Conservation (phyloP, 495 filamentous ascomycete genomes). For the Penicillium angulare region DNA sequence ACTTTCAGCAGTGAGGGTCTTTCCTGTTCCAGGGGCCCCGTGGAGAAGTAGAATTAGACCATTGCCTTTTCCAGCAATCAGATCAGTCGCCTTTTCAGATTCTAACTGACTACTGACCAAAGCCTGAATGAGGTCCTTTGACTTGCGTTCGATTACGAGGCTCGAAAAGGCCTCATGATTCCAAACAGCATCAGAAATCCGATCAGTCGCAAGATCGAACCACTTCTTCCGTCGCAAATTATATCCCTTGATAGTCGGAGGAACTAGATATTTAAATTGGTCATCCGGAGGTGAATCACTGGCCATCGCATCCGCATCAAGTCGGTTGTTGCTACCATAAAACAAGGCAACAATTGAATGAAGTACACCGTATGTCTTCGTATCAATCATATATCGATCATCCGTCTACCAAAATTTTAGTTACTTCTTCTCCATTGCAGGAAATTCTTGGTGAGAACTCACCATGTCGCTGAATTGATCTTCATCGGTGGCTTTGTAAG, state of each 20-base stretch:
- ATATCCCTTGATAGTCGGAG: constrained; percentile 29
- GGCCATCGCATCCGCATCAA: too few species aligned
- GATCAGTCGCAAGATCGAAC: constrained; percentile 34
- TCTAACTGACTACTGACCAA: constrained; percentile 38
- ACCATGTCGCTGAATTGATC: constrained; percentile 5
- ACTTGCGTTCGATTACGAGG: constrained; percentile 48
- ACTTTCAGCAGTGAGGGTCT: constrained; percentile 35
- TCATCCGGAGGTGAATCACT: too few species aligned
- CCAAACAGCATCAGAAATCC: constrained; percentile 43
- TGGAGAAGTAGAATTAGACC: constrained; percentile 53
- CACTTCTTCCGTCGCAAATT: constrained; percentile 41
- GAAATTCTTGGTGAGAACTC: not conserved
- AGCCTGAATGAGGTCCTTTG: constrained; percentile 54
- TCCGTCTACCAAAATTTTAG: constrained; percentile 10
- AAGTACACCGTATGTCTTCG: constrained; percentile 16
- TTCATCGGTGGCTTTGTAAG: constrained; percentile 10
- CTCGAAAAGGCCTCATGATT: constrained; percentile 50
- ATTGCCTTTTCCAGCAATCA: constrained; percentile 36
- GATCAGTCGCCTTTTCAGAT: constrained; percentile 28
- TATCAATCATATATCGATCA: constrained; percentile 22
- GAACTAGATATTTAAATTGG: constrained; percentile 24
- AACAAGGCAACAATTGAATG: not conserved
- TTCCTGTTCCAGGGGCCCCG: constrained; percentile 47
- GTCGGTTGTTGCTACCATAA: not conserved
- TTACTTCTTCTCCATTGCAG: too few species aligned